These are phyloP conservation scores for Rhynchospora pubera DNA, from an alignment of 176 grass and related monocot species.

Conservation along the genomic window DNA sequence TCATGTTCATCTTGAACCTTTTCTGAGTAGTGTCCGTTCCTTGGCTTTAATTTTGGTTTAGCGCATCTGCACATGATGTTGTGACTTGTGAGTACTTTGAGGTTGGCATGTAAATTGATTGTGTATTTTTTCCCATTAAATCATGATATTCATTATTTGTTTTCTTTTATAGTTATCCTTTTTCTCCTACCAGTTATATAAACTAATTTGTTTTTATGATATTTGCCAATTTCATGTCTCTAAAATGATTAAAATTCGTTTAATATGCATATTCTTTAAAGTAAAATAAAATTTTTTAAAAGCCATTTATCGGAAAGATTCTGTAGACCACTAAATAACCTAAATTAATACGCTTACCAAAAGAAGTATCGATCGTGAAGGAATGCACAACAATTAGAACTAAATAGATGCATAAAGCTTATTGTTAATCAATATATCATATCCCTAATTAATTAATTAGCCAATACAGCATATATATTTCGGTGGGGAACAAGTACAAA, in stretches of 20 bases:
- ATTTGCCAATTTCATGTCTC: background rate
- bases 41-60: constrained; percentile 7
- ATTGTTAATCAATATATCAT: background rate
- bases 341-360: background rate
- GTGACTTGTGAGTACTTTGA: constrained; percentile 12
- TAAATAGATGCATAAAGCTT: background rate
- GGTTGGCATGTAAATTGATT: constrained; percentile 16
- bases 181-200: background rate
- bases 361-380: background rate
- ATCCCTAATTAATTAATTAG: background rate
- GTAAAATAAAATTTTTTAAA: background rate
- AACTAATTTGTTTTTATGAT: background rate
- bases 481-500: constrained; percentile 11
- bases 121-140: background rate
- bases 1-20: constrained; percentile 13
- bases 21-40: background rate
- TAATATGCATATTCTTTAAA: background rate
- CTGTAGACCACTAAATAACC: background rate
- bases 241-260: background rate
- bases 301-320: background rate
- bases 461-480: background rate
- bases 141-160: background rate
- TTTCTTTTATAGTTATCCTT: background rate
- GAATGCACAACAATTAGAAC: background rate
- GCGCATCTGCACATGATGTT: too few relatives aligned